A percentile compares a stretch with the other conserved stretches of the same genome.
Conservation (phyloP, 176 grass and related monocot genomes). For the Pontederia paniculata region DNA sequence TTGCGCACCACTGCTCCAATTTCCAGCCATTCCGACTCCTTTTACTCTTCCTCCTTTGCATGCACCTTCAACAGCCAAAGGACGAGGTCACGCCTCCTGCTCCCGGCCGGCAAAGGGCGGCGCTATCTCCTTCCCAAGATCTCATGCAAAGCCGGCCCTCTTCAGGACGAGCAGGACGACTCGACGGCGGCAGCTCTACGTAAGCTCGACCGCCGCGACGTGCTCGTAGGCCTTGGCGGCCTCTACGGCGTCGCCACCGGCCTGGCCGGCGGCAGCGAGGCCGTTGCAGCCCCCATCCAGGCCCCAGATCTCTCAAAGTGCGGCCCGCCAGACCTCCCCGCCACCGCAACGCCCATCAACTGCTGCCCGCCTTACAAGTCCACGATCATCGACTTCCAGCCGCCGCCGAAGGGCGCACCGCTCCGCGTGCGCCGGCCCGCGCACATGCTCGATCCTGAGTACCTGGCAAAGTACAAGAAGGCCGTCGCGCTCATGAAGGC, state of each 20-base stretch:
- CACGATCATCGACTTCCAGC: slow-evolving; percentile 30
- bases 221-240: slow-evolving; percentile 41
- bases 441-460: slow-evolving; percentile 29
- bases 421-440: slow-evolving; percentile 51
- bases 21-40: too few relatives aligned
- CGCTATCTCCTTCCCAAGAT: neutral
- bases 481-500: slow-evolving; percentile 51
- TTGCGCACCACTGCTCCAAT: too few relatives aligned
- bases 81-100: too few relatives aligned
- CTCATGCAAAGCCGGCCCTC: slow-evolving; percentile 13
- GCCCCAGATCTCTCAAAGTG: slow-evolving; percentile 37
- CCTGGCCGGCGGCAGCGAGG: slow-evolving; percentile 1
- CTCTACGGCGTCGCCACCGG: slow-evolving; percentile 24
- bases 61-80: too few relatives aligned
- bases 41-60: too few relatives aligned
- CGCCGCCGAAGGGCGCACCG: slow-evolving; percentile 12
- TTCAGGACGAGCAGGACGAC: neutral
- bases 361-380: slow-evolving; percentile 38
- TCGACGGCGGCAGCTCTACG: neutral
- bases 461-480: slow-evolving; percentile 38
- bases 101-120: too few relatives aligned
- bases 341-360: neutral
- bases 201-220: slow-evolving; percentile 32
- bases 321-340: slow-evolving; percentile 17
- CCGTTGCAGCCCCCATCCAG: slow-evolving; percentile 38